A percentile compares a stretch with the other conserved stretches of the same genome.
Evolutionary conservation across 768 basidiomycete species (phyloP).

Genomic region (Trametes coccinea): DNA sequence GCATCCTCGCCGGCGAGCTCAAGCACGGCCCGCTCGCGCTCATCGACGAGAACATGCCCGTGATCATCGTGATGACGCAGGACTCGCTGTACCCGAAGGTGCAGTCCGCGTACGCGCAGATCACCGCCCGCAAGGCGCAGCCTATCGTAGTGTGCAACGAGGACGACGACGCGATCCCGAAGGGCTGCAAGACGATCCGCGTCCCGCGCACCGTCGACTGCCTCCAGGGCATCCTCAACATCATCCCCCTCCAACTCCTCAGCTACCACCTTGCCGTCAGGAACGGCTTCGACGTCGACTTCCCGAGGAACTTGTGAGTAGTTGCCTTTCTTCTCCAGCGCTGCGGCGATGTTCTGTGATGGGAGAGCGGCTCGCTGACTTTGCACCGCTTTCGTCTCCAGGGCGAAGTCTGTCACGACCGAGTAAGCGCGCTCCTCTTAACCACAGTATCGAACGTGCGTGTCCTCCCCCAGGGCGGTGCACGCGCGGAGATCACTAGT

Average conservation of each 20-base stretch:
- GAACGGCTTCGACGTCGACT: conserved; percentile 97
- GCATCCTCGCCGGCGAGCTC: conserved; percentile 96
- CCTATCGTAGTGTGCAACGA: conserved; percentile 96
- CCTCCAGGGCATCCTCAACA: conserved; percentile 93
- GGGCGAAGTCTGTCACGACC: conserved; percentile 38
- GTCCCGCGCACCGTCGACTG: conserved; percentile 94
- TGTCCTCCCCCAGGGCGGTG: neutral
- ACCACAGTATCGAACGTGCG: neutral
- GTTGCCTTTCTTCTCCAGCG: neutral
- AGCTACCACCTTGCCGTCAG: conserved; percentile 95
- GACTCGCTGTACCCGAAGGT: conserved; percentile 99
- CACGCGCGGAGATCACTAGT: no score
- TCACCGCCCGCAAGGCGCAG: conserved; percentile 95
- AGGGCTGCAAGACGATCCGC: conserved; percentile 82
- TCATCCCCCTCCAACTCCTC: conserved; percentile 93
- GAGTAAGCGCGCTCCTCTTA: conserved; percentile 26
- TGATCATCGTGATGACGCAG: conserved; percentile 99
- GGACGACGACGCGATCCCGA: conserved; percentile 76
- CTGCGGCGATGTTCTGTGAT: neutral
- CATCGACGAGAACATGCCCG: conserved; percentile 97
- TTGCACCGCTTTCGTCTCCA: conserved; percentile 5
- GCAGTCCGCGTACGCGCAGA: conserved; percentile 93
- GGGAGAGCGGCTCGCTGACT: neutral
- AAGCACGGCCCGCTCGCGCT: conserved; percentile 98
- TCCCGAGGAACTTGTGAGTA: conserved; percentile 91